A percentile compares a stretch with the other conserved stretches of the same genome.
phyloP scores from a whole-genome alignment of 2,329 filamentous ascomycete genomes.

The Pseudogymnoascus sp. region DNA sequence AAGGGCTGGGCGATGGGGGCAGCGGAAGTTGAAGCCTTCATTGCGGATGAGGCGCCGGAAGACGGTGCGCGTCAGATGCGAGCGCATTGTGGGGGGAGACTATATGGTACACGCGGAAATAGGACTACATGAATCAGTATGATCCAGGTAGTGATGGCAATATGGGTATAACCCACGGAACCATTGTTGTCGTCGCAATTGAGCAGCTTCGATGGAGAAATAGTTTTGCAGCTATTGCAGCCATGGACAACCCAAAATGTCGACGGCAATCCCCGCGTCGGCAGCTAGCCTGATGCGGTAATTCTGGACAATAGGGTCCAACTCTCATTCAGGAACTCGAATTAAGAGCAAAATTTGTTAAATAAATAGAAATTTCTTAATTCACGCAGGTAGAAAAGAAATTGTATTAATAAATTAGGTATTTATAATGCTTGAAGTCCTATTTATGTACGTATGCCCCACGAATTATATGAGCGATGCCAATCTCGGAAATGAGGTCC shows the following conservation, averaged over 20 bases:
- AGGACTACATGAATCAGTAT: background rate
- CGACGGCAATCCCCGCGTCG: constrained; percentile 1
- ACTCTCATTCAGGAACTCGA: background rate
- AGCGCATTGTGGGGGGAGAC: constrained; percentile 39
- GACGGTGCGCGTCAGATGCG: constrained; percentile 51
- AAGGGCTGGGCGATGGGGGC: constrained; percentile 20
- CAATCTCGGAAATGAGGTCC: background rate
- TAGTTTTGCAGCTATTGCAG: constrained; percentile 2
- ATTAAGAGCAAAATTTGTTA: background rate
- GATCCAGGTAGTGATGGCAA: background rate
- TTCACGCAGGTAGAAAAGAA: background rate
- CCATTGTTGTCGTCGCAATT: constrained; percentile 2
- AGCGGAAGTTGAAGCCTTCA: constrained; percentile 31
- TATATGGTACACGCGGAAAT: background rate
- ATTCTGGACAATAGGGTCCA: background rate
- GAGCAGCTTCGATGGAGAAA: background rate
- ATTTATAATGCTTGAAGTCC: background rate
- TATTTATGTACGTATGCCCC: background rate
- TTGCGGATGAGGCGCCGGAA: constrained; percentile 49
- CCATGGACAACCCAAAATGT: constrained; percentile 5
- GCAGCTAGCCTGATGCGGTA: background rate
- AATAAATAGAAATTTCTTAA: background rate
- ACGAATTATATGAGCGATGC: background rate
- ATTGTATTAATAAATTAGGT: background rate
- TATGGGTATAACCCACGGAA: background rate